Conservation (phyloP, 345 rosid genomes). For the Eucalyptus urophylla region DNA sequence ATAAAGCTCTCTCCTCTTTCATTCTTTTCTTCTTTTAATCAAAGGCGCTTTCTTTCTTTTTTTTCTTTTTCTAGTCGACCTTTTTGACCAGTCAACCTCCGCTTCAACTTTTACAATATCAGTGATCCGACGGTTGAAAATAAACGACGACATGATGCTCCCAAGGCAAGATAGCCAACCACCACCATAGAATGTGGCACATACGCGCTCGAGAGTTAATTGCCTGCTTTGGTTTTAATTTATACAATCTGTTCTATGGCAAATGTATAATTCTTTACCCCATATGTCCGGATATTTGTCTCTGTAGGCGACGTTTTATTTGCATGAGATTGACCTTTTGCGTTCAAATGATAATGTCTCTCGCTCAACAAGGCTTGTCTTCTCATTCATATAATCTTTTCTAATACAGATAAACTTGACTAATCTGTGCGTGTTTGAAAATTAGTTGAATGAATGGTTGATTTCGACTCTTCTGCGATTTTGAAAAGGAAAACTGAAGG, state of each 20-base stretch:
- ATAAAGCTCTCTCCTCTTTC: too few relatives aligned
- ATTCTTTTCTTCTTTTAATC: too few relatives aligned
- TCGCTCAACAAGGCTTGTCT: not conserved
- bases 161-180: not conserved
- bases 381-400: too few relatives aligned
- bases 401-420: too few relatives aligned
- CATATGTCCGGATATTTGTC: not conserved
- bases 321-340: not conserved
- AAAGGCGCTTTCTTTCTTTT: too few relatives aligned
- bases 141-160: too few relatives aligned
- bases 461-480: not conserved
- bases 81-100: too few relatives aligned
- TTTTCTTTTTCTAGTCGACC: too few relatives aligned
- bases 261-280: not conserved
- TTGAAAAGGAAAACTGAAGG: too few relatives aligned
- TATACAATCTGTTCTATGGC: not conserved
- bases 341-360: too few relatives aligned
- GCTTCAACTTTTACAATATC: too few relatives aligned
- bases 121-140: not conserved
- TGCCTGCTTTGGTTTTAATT: not conserved
- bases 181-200: not conserved
- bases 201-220: not conserved
- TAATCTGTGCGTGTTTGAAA: not conserved
- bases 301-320: not conserved
- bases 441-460: not conserved